phyloP scores from a whole-genome alignment of 345 rosid species.

The Aquilaria malaccensis region DNA sequence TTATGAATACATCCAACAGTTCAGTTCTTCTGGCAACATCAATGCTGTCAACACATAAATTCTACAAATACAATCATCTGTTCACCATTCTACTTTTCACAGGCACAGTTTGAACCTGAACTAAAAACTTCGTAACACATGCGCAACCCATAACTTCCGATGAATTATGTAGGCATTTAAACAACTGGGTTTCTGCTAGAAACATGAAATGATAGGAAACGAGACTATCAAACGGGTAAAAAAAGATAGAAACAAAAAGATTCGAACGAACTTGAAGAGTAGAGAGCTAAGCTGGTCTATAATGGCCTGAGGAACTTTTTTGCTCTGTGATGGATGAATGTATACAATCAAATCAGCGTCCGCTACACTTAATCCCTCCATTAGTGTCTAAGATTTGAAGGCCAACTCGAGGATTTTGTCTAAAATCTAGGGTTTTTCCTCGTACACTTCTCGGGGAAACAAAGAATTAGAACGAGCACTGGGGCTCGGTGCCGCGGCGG shows the following conservation, averaged over 20 bases:
- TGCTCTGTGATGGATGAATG: conserved; percentile 62
- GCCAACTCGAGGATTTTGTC: neutral
- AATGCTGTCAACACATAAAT: no score
- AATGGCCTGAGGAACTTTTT: conserved; percentile 45
- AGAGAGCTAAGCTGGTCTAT: conserved; percentile 72
- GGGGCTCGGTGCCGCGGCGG: no score
- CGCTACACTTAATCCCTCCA: conserved; percentile 71
- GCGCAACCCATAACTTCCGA: neutral
- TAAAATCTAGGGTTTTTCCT: no score
- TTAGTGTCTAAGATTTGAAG: conserved; percentile 4
- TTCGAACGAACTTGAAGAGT: conserved; percentile 53
- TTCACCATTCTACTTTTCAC: neutral
- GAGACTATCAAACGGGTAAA: neutral
- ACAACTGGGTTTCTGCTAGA: neutral
- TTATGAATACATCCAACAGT: neutral
- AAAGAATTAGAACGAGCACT: no score
- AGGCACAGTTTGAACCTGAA: neutral
- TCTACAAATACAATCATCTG: no score
- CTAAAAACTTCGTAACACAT: neutral
- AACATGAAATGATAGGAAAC: neutral
- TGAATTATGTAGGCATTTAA: neutral
- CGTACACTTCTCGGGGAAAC: no score
- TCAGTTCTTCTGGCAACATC: neutral
- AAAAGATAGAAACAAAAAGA: conserved; percentile 3
- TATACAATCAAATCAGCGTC: conserved; percentile 51